Base-by-base conservation (phyloP, 345 rosid species). In the Gossypium turneri region DNA sequence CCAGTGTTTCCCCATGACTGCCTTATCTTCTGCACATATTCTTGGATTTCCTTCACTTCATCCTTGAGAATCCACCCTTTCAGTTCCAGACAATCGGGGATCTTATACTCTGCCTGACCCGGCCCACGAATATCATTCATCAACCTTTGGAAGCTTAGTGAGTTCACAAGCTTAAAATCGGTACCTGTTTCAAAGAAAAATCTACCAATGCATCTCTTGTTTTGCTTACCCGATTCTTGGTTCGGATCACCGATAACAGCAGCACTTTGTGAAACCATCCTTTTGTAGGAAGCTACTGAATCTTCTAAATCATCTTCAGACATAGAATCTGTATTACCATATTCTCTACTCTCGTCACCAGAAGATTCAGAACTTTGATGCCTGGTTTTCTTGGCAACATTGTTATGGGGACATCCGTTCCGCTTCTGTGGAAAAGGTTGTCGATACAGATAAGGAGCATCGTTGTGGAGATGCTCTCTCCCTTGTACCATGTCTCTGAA, bases 1-100 rank as follows among this genome's bases (percentile, higher is more conserved):
- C 97, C 89, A 1, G 87, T 86, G 60, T 70, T 66, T 22, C 27
- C 74, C 94, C 94, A 92, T 0, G 92, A 86, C 48, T 80, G 76
- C 78, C 80, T 80, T 50, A 88, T 76, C 34, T 74, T 81, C 64
- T 79, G 72, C 69, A 85, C 82, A 76, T 80, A 64, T 55, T 73
- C 80, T 73, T 68, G 79, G 75, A 82, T 79, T 74, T 88, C 87
- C 64, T 60, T 78, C 72, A 83, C 72, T 51, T 76, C 67, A 58
- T 79, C 82, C 63, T 73, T 77, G 73, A 82, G 79, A 76, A 86
- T 72, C 84, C 83, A 78, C 16, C 86, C 86, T 12, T 81, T 84
- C 48, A 82, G 41, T 22, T 84, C 82, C 69, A 65, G 68, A 61
- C 70, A 24, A 78, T 78, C 69, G 27, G 85, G 88, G 67, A 79